Evolutionary conservation across 495 filamentous ascomycete genomes (phyloP).

Genomic region (Aspergillus incahuasiensis): DNA sequence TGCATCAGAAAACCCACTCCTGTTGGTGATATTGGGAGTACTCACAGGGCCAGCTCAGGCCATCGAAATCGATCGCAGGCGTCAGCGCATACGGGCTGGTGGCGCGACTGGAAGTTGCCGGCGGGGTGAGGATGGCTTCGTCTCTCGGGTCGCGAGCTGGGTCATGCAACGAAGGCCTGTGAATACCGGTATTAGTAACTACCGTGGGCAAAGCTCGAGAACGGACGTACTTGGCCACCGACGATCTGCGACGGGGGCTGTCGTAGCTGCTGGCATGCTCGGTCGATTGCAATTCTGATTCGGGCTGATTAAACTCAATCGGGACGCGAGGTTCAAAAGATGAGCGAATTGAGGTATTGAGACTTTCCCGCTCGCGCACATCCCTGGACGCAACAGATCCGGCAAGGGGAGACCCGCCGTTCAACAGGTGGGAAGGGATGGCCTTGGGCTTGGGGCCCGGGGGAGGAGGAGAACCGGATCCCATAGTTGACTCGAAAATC

Average conservation of each 20-base stretch:
- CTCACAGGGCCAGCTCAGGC: slow-evolving; percentile 68
- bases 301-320: slow-evolving; percentile 33
- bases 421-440: slow-evolving; percentile 45
- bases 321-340: slow-evolving; percentile 44
- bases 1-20: slow-evolving; percentile 7
- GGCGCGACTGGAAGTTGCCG: slow-evolving; percentile 48
- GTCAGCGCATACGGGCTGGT: slow-evolving; percentile 57
- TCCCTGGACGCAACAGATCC: slow-evolving; percentile 30
- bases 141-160: slow-evolving; percentile 72
- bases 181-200: slow-evolving; percentile 12
- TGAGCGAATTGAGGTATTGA: slow-evolving; percentile 49
- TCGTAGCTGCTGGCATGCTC: slow-evolving; percentile 17
- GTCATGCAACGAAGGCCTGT: slow-evolving; percentile 49
- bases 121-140: slow-evolving; percentile 50
- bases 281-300: slow-evolving; percentile 17
- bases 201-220: neutral
- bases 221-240: slow-evolving; percentile 28
- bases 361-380: slow-evolving; percentile 45
- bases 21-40: slow-evolving; percentile 8
- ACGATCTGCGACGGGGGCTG: slow-evolving; percentile 17
- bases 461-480: slow-evolving; percentile 37
- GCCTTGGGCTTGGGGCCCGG: slow-evolving; percentile 38
- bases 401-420: slow-evolving; percentile 42
- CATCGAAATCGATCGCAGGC: slow-evolving; percentile 66
- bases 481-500: slow-evolving; percentile 22